These are phyloP conservation scores for Ceratobasidium sp. DNA, from an alignment of 1,284 basidiomycete species.

Conservation along the genomic window DNA sequence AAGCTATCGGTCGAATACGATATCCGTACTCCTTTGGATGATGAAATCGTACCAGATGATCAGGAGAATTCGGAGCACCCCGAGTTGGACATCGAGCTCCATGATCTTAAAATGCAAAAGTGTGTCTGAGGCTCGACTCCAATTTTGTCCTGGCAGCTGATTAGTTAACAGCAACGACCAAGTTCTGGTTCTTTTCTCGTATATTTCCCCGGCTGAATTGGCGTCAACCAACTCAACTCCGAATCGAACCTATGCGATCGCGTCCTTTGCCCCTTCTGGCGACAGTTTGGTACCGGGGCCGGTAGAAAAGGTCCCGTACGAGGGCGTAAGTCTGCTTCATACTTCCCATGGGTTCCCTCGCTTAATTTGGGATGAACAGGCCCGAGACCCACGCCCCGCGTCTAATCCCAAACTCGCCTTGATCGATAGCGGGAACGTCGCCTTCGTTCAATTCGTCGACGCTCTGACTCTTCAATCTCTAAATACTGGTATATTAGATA, in stretches of 20 bases:
- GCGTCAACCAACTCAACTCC: conserved; percentile 57
- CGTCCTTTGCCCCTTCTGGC: conserved; percentile 59
- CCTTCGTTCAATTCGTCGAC: conserved; percentile 80
- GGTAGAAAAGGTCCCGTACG: conserved; percentile 75
- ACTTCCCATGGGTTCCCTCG: conserved; percentile 3
- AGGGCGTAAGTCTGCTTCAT: conserved; percentile 67
- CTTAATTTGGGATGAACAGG: conserved; percentile 59
- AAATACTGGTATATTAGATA: conserved; percentile 19
- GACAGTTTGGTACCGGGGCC: conserved; percentile 63
- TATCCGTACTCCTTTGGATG: conserved; percentile 20
- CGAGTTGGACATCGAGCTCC: conserved; percentile 71
- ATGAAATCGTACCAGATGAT: conserved; percentile 22
- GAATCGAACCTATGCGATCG: conserved; percentile 74
- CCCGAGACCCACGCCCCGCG: conserved; percentile 56
- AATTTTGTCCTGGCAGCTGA: conserved; percentile 17
- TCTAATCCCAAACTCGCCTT: conserved; percentile 76
- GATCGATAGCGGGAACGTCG: conserved; percentile 67
- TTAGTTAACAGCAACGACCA: conserved; percentile 61
- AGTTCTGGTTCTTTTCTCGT: conserved; percentile 75
- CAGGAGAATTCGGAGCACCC: conserved; percentile 41
- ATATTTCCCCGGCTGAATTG: conserved; percentile 64
- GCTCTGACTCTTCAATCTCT: conserved; percentile 61
- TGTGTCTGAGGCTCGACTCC: not conserved
- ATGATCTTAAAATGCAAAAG: conserved; percentile 42
- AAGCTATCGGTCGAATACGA: conserved; percentile 35